Conservation (phyloP, 768 basidiomycete genomes). For the Lactarius deliciosus region DNA sequence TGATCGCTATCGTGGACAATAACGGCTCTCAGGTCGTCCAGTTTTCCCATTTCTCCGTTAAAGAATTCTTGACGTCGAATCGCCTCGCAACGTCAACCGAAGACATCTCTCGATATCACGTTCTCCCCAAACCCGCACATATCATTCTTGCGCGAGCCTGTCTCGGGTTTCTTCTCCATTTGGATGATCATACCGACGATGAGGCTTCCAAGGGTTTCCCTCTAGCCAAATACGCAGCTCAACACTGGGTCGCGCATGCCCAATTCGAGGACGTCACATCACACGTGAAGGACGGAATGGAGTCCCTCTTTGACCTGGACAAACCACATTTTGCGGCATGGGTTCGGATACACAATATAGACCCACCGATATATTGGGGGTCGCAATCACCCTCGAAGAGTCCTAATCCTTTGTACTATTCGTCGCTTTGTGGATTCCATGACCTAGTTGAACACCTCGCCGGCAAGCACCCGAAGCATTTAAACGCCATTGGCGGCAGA, state of each 20-base stretch:
- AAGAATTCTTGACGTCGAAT: slow-evolving; percentile 6
- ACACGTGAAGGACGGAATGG: background rate
- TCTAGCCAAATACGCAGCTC: background rate
- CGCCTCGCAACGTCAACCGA: background rate
- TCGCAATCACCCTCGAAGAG: too few relatives aligned
- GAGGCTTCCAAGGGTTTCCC: background rate
- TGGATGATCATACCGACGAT: background rate
- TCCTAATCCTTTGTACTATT: background rate
- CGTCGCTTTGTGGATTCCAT: background rate
- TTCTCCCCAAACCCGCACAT: background rate
- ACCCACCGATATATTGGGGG: too few relatives aligned
- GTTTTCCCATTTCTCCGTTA: slow-evolving; percentile 7
- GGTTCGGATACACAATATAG: background rate
- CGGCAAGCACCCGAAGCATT: background rate
- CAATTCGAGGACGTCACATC: background rate
- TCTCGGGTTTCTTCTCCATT: slow-evolving; percentile 1
- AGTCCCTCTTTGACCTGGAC: background rate
- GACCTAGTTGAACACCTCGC: background rate
- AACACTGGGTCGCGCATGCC: too few relatives aligned
- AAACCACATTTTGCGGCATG: background rate
- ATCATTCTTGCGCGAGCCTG: background rate
- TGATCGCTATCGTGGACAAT: background rate
- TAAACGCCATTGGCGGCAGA: background rate
- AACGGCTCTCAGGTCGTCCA: background rate
- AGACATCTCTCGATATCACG: slow-evolving; percentile 1